Conservation (phyloP, 768 basidiomycete species). For the Termitomyces titanicus region DNA sequence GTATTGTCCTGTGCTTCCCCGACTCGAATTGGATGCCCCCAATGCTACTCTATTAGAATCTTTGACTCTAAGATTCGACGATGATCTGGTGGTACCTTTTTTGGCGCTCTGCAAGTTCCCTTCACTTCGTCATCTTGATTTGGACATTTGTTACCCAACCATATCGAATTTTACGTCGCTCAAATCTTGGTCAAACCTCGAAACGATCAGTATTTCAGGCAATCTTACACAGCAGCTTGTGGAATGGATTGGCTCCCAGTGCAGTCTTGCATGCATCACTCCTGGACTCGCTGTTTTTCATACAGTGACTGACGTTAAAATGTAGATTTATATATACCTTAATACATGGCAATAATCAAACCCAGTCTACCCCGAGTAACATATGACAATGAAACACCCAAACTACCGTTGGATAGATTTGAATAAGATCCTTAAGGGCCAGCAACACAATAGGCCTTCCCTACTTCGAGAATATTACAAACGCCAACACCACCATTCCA, state of each 20-base stretch:
- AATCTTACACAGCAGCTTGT: not conserved
- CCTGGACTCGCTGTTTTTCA: not conserved
- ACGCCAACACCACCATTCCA: slow-evolving; percentile 8
- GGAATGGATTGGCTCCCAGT: not conserved
- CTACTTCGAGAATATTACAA: slow-evolving; percentile 4
- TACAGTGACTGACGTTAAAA: too few relatives aligned
- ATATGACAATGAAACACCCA: not conserved
- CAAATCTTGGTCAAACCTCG: not conserved
- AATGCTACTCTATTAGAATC: not conserved
- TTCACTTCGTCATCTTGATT: slow-evolving; percentile 1
- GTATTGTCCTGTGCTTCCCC: not conserved
- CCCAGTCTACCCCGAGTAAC: too few relatives aligned
- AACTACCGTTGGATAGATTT: too few relatives aligned
- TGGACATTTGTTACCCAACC: not conserved
- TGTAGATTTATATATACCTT: too few relatives aligned
- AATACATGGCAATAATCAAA: too few relatives aligned
- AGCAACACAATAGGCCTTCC: slow-evolving; percentile 5
- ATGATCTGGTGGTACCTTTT: not conserved
- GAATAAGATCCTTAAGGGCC: not conserved
- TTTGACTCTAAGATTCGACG: not conserved
- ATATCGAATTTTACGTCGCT: not conserved
- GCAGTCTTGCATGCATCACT: not conserved
- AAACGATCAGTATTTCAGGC: not conserved
- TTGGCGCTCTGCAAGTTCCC: not conserved
- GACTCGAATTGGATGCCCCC: not conserved